Evolutionary conservation across 441 rosid genomes (phyloP).

Genomic region (Raphanus hybrid): DNA sequence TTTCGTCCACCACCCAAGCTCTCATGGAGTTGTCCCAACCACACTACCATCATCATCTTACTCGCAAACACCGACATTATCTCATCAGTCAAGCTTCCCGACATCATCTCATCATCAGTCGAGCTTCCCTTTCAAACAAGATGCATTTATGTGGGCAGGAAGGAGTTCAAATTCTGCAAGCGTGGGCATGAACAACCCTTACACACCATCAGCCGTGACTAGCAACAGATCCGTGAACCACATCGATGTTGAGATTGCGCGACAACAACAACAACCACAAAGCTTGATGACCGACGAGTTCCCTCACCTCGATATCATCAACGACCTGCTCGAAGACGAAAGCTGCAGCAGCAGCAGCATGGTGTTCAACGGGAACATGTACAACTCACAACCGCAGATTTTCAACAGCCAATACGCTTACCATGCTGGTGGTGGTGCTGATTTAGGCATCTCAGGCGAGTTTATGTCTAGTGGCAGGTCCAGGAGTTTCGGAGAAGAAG

Average conservation of each 20-base stretch:
- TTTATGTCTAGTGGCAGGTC: constrained; percentile 60
- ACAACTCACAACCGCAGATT: constrained; percentile 50
- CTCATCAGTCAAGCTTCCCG: constrained; percentile 28
- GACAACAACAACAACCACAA: constrained; percentile 45
- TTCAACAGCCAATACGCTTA: constrained; percentile 64
- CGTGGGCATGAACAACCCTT: constrained; percentile 33
- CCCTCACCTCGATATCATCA: constrained; percentile 96
- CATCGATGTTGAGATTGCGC: constrained; percentile 10
- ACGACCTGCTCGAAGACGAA: constrained; percentile 95
- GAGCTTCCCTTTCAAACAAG: constrained; percentile 47
- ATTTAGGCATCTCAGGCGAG: constrained; percentile 56
- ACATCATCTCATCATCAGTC: constrained; percentile 1
- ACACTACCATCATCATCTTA: constrained; percentile 47
- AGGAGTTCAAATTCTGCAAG: constrained; percentile 29
- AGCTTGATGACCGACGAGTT: constrained; percentile 77
- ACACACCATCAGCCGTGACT: not conserved
- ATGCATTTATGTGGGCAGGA: constrained; percentile 70
- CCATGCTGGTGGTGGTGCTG: constrained; percentile 45
- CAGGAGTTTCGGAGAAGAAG: constrained; percentile 71
- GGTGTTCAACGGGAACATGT: constrained; percentile 44
- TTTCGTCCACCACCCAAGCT: constrained; percentile 50
- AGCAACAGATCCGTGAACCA: constrained; percentile 37
- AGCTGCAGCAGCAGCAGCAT: constrained; percentile 59
- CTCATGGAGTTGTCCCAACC: constrained; percentile 59
- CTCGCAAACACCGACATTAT: constrained; percentile 46